phyloP scores from a whole-genome alignment of 495 filamentous ascomycete genomes.

The Trichoderma virens region DNA sequence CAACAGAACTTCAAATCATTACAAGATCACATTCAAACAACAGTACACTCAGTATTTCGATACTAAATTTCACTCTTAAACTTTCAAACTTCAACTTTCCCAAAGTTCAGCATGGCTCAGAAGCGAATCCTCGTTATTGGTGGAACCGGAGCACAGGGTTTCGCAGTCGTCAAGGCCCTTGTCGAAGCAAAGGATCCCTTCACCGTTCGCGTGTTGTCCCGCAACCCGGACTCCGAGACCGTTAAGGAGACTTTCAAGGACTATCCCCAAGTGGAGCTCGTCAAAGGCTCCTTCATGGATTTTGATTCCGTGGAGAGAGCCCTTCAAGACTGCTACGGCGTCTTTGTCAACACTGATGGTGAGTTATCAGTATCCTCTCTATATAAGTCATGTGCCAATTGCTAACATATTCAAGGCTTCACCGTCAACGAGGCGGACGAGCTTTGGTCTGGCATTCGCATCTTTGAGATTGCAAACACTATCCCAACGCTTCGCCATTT shows the following conservation, averaged over 20 bases:
- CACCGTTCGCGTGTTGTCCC: slow-evolving; percentile 3
- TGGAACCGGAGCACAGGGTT: slow-evolving; percentile 5
- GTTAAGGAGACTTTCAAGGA: not conserved
- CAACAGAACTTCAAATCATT: too few relatives aligned
- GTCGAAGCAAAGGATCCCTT: not conserved
- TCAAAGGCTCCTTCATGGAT: slow-evolving; percentile 9
- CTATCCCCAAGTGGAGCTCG: slow-evolving; percentile 3
- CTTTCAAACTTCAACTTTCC: too few relatives aligned
- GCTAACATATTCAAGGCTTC: not conserved
- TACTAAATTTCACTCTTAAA: too few relatives aligned
- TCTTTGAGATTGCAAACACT: slow-evolving; percentile 10
- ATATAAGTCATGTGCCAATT: too few relatives aligned
- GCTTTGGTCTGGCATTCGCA: slow-evolving; percentile 5
- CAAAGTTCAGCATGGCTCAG: too few relatives aligned
- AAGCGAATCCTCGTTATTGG: slow-evolving; percentile 7
- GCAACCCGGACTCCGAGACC: slow-evolving; percentile 3
- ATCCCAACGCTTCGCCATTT: slow-evolving; percentile 6
- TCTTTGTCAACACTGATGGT: slow-evolving; percentile 10
- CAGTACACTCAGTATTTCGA: too few relatives aligned
- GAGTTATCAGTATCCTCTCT: not conserved
- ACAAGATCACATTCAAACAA: too few relatives aligned
- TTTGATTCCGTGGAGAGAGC: not conserved
- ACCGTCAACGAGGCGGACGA: slow-evolving; percentile 7
- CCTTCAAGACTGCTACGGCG: slow-evolving; percentile 4
- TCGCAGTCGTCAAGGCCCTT: slow-evolving; percentile 8